These are phyloP conservation scores for Podila clonocystis DNA, from an alignment of 192 early-diverging fungal genomes.

Conservation along the genomic window DNA sequence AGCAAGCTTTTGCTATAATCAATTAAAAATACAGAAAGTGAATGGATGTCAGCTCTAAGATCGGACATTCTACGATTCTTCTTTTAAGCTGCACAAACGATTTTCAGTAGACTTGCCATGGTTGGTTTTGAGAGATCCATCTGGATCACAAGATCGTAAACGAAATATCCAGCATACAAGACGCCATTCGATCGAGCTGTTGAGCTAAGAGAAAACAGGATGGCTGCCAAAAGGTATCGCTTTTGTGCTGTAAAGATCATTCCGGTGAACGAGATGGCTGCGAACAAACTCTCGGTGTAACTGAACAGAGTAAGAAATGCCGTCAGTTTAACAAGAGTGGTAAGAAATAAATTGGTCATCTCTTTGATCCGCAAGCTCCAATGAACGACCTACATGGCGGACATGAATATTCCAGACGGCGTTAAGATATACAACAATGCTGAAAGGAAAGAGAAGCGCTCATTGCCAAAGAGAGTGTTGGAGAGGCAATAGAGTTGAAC, in stretches of 20 bases:
- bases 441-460: constrained; percentile 69
- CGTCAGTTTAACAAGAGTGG: neutral
- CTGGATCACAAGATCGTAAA: constrained; percentile 72
- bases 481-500: constrained; percentile 67
- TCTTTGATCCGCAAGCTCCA: too few species aligned
- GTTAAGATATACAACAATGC: constrained; percentile 79
- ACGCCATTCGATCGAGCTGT: constrained; percentile 84
- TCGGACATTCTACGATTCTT: neutral
- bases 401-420: constrained; percentile 88
- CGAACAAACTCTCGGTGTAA: constrained; percentile 92
- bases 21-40: neutral
- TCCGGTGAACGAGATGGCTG: constrained; percentile 79
- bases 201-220: constrained; percentile 68
- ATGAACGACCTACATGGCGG: constrained; percentile 61
- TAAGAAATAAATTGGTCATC: neutral
- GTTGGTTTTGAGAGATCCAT: constrained; percentile 18
- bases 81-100: neutral
- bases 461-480: constrained; percentile 44
- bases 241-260: constrained; percentile 66
- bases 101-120: constrained; percentile 1
- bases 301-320: neutral
- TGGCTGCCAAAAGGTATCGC: constrained; percentile 66
- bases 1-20: constrained; percentile 11
- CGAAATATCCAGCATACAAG: constrained; percentile 83
- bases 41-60: neutral